Conservation (phyloP, 192 early-diverging fungal genomes). For the Piromyces finnis region DNA sequence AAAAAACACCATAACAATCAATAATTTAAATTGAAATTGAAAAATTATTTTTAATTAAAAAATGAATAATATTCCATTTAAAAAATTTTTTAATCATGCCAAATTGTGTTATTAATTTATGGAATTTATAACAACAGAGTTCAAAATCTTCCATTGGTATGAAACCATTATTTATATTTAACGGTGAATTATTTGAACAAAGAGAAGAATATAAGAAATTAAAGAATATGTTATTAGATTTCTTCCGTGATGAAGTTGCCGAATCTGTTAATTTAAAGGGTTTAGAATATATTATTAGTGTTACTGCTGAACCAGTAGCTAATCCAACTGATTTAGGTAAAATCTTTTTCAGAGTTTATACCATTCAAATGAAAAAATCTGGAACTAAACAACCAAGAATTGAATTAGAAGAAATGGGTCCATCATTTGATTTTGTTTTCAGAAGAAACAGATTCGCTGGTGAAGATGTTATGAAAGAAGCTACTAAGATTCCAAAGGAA, state of each 20-base stretch:
- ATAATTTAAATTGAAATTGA: too few species aligned
- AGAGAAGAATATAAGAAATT: conserved; percentile 49
- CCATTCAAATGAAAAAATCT: conserved; percentile 67
- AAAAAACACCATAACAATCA: too few species aligned
- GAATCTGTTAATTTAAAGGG: conserved; percentile 70
- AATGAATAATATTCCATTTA: too few species aligned
- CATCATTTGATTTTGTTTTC: conserved; percentile 59
- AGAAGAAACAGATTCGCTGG: conserved; percentile 54
- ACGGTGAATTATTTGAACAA: conserved; percentile 68
- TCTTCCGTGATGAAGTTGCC: conserved; percentile 64
- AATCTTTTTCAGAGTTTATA: conserved; percentile 69
- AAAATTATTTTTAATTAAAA: too few species aligned
- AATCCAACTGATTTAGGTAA: conserved; percentile 25
- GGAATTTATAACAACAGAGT: too few species aligned
- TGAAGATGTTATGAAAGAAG: conserved; percentile 65
- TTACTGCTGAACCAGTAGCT: conserved; percentile 49
- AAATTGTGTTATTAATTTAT: not conserved
- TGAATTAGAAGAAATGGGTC: conserved; percentile 89
- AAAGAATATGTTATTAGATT: conserved; percentile 72
- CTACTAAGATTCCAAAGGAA: conserved; percentile 72
- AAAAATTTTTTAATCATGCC: not conserved
- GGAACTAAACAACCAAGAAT: conserved; percentile 72
- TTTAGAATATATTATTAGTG: conserved; percentile 70
- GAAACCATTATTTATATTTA: conserved; percentile 76
- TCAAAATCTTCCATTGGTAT: conserved; percentile 65